Percentiles rank a stretch among this genome's conserved stretches.
phyloP scores from a whole-genome alignment of 2,329 filamentous ascomycete genomes.

The Aspergillus tanneri region DNA sequence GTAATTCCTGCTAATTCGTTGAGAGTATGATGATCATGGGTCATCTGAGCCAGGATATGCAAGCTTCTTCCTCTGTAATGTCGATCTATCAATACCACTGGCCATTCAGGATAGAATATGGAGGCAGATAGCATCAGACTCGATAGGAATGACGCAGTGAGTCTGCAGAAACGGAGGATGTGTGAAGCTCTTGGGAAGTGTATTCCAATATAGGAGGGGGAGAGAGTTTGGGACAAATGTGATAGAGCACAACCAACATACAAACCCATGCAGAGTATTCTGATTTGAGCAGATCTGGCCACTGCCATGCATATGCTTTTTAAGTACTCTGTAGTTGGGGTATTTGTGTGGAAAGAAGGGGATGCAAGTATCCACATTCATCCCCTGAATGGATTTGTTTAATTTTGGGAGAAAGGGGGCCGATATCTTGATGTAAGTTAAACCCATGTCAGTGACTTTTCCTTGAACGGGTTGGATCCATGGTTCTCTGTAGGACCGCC shows the following conservation, averaged over 20 bases:
- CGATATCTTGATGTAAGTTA: too few relatives aligned
- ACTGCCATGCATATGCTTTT: background rate
- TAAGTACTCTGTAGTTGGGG: background rate
- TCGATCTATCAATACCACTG: conserved; percentile 13
- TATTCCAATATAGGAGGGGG: background rate
- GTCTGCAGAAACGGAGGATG: background rate
- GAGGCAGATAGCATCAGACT: background rate
- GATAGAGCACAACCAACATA: background rate
- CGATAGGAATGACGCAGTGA: background rate
- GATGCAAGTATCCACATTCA: too few relatives aligned
- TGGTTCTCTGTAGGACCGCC: conserved; percentile 14
- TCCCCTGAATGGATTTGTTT: too few relatives aligned
- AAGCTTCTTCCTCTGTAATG: conserved; percentile 13
- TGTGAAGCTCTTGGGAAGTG: background rate
- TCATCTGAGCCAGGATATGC: conserved; percentile 10
- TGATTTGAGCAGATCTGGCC: background rate
- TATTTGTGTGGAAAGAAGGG: background rate
- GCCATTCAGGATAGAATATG: conserved; percentile 5
- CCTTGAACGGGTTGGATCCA: conserved; percentile 10
- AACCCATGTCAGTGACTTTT: conserved; percentile 15
- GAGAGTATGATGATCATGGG: conserved; percentile 10
- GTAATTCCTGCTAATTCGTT: conserved; percentile 5
- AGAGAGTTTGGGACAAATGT: background rate
- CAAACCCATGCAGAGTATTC: background rate
- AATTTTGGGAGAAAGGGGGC: too few relatives aligned